These are phyloP conservation scores for Haplosporangium sp. DNA, from an alignment of 371 early-diverging fungal species.

Conservation along the genomic window DNA sequence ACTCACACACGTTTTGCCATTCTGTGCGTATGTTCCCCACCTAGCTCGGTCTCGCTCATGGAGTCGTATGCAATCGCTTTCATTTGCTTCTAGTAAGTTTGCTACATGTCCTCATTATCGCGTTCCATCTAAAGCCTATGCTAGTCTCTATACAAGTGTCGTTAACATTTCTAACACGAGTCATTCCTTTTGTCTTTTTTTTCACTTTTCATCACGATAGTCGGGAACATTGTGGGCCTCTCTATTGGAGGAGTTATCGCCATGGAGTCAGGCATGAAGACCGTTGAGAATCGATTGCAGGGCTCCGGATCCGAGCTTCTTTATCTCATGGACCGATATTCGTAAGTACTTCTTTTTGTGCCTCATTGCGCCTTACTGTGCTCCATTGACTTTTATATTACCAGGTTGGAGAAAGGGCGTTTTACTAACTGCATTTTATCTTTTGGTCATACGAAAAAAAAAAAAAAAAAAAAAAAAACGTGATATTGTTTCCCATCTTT, in stretches of 20 bases:
- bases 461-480: no score
- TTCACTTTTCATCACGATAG: slow-evolving; percentile 1
- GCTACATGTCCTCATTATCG: background rate
- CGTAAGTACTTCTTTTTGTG: slow-evolving; percentile 21
- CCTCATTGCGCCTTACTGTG: no score
- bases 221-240: slow-evolving; percentile 38
- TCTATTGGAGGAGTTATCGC: slow-evolving; percentile 37
- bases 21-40: background rate
- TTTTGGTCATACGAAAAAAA: background rate
- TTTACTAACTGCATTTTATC: background rate
- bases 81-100: slow-evolving; percentile 24
- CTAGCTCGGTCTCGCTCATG: slow-evolving; percentile 46
- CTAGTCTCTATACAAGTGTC: background rate
- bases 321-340: slow-evolving; percentile 51
- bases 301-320: slow-evolving; percentile 48
- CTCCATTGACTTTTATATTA: background rate
- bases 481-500: background rate
- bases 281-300: slow-evolving; percentile 24
- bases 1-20: background rate
- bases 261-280: slow-evolving; percentile 52
- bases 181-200: background rate
- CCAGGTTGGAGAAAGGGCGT: no score
- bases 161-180: background rate
- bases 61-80: slow-evolving; percentile 15
- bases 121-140: no score